phyloP scores from a whole-genome alignment of 108 stramenopile genomes.

The Bacterosira constricta region DNA sequence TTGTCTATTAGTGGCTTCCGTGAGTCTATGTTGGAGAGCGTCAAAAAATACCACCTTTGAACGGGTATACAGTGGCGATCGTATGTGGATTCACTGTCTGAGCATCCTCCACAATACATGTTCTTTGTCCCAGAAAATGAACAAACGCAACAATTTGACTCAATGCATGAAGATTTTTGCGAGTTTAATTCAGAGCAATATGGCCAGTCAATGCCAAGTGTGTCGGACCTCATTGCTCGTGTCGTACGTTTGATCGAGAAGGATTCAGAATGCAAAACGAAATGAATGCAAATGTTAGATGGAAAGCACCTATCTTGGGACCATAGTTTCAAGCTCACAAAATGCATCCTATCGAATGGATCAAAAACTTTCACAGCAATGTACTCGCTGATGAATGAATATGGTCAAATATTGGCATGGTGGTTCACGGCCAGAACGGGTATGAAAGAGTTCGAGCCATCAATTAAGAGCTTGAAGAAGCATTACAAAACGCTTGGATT shows the following conservation, averaged over 20 bases:
- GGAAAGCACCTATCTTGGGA: conserved; percentile 17
- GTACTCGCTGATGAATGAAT: conserved; percentile 15
- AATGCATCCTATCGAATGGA: background rate
- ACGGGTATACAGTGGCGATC: background rate
- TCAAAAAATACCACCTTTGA: background rate
- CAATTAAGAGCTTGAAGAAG: background rate
- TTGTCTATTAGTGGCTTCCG: too few relatives aligned
- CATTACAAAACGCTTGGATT: conserved; percentile 4
- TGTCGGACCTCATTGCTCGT: background rate
- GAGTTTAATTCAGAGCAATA: too few relatives aligned
- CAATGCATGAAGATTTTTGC: too few relatives aligned
- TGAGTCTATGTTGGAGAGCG: too few relatives aligned
- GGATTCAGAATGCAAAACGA: background rate
- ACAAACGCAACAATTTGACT: too few relatives aligned
- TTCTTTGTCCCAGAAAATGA: background rate
- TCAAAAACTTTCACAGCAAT: conserved; percentile 8
- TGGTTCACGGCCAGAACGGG: conserved; percentile 15
- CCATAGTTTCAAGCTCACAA: conserved; percentile 11
- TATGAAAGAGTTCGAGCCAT: conserved; percentile 14
- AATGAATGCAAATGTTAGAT: conserved; percentile 8
- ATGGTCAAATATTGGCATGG: conserved; percentile 10
- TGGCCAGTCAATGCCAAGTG: too few relatives aligned
- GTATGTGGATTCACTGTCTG: background rate
- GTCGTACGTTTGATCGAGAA: background rate
- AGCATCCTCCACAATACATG: background rate